phyloP scores from a whole-genome alignment of 371 early-diverging fungal genomes.

The Actinomortierella wolfii region DNA sequence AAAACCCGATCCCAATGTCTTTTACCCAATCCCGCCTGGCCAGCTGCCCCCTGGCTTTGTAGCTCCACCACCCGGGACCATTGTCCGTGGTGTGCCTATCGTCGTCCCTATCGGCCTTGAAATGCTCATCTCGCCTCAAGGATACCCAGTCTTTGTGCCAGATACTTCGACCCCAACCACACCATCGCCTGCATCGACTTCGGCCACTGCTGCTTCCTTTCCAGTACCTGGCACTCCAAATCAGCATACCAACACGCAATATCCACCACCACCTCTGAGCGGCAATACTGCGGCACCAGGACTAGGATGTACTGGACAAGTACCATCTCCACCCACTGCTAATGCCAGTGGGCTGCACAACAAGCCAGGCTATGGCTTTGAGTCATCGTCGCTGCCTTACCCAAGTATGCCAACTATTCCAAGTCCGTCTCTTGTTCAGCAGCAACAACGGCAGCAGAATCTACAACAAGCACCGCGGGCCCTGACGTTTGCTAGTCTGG shows the following conservation, averaged over 20 bases:
- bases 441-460: slow-evolving; percentile 2
- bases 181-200: not conserved
- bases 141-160: slow-evolving; percentile 40
- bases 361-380: no score
- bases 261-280: no score
- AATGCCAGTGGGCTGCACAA: no score
- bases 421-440: not conserved
- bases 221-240: no score
- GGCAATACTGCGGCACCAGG: no score
- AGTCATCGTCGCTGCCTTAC: no score
- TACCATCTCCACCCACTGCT: no score
- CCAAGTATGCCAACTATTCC: no score
- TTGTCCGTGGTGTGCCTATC: slow-evolving; percentile 38
- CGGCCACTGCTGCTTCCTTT: not conserved
- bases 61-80: slow-evolving; percentile 37
- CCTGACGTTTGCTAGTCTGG: slow-evolving; percentile 40
- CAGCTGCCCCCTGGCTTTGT: slow-evolving; percentile 41
- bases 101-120: slow-evolving; percentile 37
- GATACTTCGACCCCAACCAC: not conserved
- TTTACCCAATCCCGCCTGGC: slow-evolving; percentile 40
- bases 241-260: no score
- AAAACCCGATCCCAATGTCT: slow-evolving; percentile 36
- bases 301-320: no score
- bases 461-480: slow-evolving; percentile 1
- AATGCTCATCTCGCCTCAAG: slow-evolving; percentile 47